A percentile compares a stretch with the other conserved stretches of the same genome.
Conservation (phyloP, 805 yeast species). For the Hanseniaspora pseudoguilliermondii region DNA sequence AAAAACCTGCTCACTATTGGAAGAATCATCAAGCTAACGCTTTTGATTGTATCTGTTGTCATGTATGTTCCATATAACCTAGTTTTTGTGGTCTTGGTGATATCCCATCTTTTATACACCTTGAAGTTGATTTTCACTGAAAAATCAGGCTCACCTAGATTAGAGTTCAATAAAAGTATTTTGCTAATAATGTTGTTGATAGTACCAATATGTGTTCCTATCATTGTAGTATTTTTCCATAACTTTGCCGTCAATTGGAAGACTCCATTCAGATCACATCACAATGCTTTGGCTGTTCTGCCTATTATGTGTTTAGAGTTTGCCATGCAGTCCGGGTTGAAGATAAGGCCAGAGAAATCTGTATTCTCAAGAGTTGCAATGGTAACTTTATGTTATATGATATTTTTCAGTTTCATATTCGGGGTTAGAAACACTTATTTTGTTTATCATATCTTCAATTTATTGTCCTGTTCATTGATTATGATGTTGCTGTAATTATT, state of each 20-base stretch:
- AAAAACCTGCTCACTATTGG: conserved; percentile 18
- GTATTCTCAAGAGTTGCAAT: conserved; percentile 27
- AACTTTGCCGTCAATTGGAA: conserved; percentile 66
- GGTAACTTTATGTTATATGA: conserved; percentile 37
- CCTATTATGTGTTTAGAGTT: conserved; percentile 51
- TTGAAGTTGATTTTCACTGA: neutral
- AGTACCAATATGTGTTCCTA: conserved; percentile 66
- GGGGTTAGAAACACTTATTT: conserved; percentile 77
- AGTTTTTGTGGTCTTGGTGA: conserved; percentile 48
- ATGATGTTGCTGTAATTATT: conserved; percentile 7
- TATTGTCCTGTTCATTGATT: conserved; percentile 44
- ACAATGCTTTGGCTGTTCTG: conserved; percentile 61
- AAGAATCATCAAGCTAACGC: conserved; percentile 26
- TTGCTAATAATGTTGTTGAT: conserved; percentile 63
- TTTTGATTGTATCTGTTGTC: conserved; percentile 37
- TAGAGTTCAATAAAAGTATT: conserved; percentile 51
- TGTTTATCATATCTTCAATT: conserved; percentile 65
- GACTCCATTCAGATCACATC: conserved; percentile 78
- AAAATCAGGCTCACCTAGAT: conserved; percentile 25
- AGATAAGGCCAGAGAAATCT: conserved; percentile 7
- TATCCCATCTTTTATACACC: conserved; percentile 34
- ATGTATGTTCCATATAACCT: conserved; percentile 71
- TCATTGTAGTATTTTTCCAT: conserved; percentile 68
- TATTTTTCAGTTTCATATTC: conserved; percentile 51
- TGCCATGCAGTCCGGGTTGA: conserved; percentile 10